These are phyloP conservation scores for Chamaecyparis obtusa DNA, from an alignment of 75 land plant genomes.

Conservation along the genomic window DNA sequence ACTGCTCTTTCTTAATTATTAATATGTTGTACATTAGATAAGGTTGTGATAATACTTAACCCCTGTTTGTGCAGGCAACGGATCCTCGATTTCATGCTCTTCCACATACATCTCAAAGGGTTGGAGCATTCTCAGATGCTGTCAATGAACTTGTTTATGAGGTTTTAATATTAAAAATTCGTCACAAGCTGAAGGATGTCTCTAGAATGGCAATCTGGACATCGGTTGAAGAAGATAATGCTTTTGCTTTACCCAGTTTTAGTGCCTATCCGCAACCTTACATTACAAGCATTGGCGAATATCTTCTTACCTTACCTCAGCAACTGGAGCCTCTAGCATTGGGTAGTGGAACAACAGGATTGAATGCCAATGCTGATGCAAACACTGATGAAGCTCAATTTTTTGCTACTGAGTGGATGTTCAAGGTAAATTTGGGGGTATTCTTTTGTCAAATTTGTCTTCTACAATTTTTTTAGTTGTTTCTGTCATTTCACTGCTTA, in stretches of 20 bases:
- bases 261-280: constrained; percentile 88
- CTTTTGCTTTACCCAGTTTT: constrained; percentile 78
- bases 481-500: not conserved
- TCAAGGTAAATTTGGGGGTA: constrained; percentile 67
- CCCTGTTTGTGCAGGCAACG: constrained; percentile 62
- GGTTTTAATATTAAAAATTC: constrained; percentile 91
- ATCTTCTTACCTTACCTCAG: constrained; percentile 96
- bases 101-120: constrained; percentile 85
- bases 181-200: constrained; percentile 68
- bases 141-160: constrained; percentile 98
- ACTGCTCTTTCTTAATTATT: not conserved
- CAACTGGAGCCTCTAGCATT: constrained; percentile 91
- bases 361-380: constrained; percentile 38
- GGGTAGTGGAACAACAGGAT: constrained; percentile 34
- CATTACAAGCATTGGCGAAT: constrained; percentile 92
- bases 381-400: constrained; percentile 84
- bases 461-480: not conserved
- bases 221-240: constrained; percentile 70
- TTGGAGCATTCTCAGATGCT: constrained; percentile 77
- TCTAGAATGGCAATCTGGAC: constrained; percentile 82
- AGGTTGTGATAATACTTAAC: not conserved
- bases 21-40: not conserved
- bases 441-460: not conserved
- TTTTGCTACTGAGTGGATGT: constrained; percentile 99
- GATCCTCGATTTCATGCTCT: constrained; percentile 98